Conservation (phyloP, 805 yeast genomes). For the Monosporozyma aerobia region DNA sequence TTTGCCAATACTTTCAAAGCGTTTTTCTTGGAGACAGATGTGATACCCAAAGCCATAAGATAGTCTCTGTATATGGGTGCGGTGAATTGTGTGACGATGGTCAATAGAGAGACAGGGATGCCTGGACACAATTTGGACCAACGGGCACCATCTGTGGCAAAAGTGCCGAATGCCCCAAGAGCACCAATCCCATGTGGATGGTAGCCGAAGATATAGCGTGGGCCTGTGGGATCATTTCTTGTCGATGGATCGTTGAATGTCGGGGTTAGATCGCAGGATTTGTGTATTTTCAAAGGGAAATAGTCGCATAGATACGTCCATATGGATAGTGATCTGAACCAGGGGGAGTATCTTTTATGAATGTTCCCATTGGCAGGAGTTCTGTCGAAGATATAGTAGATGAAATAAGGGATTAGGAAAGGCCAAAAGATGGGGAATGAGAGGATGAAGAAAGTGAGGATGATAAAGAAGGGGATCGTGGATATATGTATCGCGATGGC, state of each 20-base stretch:
- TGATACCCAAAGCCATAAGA: constrained; percentile 66
- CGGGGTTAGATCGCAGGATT: constrained; percentile 62
- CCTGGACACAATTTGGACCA: constrained; percentile 72
- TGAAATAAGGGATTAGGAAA: constrained; percentile 50
- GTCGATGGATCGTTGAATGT: constrained; percentile 40
- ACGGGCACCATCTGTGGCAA: constrained; percentile 74
- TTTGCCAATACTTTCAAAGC: constrained; percentile 54
- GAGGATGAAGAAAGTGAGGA: constrained; percentile 47
- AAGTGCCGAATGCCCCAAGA: constrained; percentile 77
- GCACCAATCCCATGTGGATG: constrained; percentile 97
- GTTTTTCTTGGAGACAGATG: constrained; percentile 72
- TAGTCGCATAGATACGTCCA: constrained; percentile 71
- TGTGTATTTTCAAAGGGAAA: constrained; percentile 70
- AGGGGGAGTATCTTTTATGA: constrained; percentile 43
- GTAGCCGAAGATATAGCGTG: constrained; percentile 78
- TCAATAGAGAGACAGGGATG: constrained; percentile 65
- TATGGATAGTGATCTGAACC: constrained; percentile 45
- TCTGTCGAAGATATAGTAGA: constrained; percentile 49
- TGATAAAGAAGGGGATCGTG: constrained; percentile 44
- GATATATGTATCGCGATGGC: constrained; percentile 67
- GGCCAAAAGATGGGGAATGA: constrained; percentile 63
- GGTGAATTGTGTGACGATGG: constrained; percentile 73
- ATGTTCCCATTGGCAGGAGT: constrained; percentile 72
- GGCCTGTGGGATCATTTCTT: constrained; percentile 42
- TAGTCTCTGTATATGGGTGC: constrained; percentile 85